Percentiles rank a stretch among this genome's conserved stretches.
Conservation (phyloP, 2,329 filamentous ascomycete genomes). For the Arthrobotrys iridis region DNA sequence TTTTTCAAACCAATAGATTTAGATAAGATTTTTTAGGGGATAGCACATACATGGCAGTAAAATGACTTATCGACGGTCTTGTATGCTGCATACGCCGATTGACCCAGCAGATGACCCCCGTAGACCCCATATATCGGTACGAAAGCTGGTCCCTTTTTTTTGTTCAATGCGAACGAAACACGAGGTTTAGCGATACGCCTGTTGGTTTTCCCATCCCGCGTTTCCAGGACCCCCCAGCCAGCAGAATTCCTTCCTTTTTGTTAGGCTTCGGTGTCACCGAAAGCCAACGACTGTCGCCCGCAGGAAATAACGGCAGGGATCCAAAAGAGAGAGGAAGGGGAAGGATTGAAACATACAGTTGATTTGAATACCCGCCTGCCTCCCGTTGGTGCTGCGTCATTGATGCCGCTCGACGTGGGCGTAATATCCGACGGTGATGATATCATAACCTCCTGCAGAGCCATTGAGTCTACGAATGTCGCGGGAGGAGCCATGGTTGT, state of each 20-base stretch:
- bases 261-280: slow-evolving; percentile 51
- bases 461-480: slow-evolving; percentile 49
- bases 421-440: slow-evolving; percentile 41
- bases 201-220: neutral
- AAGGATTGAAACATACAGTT: slow-evolving; percentile 38
- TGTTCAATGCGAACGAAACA: slow-evolving; percentile 14
- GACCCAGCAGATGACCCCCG: slow-evolving; percentile 65
- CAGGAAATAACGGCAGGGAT: slow-evolving; percentile 33
- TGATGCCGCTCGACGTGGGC: slow-evolving; percentile 15
- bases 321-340: slow-evolving; percentile 12
- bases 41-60: slow-evolving; percentile 63
- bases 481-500: slow-evolving; percentile 46
- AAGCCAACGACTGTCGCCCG: slow-evolving; percentile 43
- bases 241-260: slow-evolving; percentile 3
- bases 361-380: slow-evolving; percentile 40
- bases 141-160: slow-evolving; percentile 34
- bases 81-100: slow-evolving; percentile 62
- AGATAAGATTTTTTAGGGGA: too few species aligned
- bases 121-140: slow-evolving; percentile 59
- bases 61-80: slow-evolving; percentile 60
- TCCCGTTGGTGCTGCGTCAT: slow-evolving; percentile 40
- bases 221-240: slow-evolving; percentile 14
- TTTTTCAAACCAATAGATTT: too few species aligned
- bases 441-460: slow-evolving; percentile 50
- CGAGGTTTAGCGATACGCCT: slow-evolving; percentile 5